phyloP scores from a whole-genome alignment of 2,329 filamentous ascomycete species.

The Fusarium goolgardi region DNA sequence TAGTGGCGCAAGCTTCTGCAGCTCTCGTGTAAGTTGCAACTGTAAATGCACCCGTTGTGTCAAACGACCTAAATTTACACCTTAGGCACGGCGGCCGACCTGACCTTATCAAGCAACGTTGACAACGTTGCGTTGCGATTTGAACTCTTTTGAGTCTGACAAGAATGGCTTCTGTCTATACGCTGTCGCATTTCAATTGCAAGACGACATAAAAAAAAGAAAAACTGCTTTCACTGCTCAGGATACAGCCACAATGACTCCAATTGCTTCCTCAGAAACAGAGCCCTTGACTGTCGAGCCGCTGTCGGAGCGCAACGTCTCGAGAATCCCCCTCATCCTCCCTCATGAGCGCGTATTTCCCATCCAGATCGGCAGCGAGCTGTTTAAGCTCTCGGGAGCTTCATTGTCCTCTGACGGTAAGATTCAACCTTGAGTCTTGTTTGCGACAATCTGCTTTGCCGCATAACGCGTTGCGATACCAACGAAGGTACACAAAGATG shows the following conservation, averaged over 20 bases:
- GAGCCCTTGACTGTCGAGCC: constrained; percentile 42
- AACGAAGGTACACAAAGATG: neutral
- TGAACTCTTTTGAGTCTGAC: constrained; percentile 13
- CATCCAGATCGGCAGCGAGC: constrained; percentile 77
- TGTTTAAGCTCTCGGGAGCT: constrained; percentile 79
- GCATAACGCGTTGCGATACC: neutral
- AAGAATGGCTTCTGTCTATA: constrained; percentile 34
- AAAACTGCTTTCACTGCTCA: neutral
- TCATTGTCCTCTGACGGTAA: constrained; percentile 78
- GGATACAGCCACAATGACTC: constrained; percentile 9
- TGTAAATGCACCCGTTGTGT: neutral
- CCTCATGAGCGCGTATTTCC: constrained; percentile 80
- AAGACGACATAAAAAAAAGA: neutral
- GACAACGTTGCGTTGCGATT: constrained; percentile 1
- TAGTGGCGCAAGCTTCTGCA: constrained; percentile 40
- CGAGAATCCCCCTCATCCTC: constrained; percentile 67
- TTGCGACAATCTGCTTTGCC: constrained; percentile 15
- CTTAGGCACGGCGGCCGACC: constrained; percentile 10
- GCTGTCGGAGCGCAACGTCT: constrained; percentile 51
- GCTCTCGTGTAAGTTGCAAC: constrained; percentile 21
- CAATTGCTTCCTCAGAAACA: constrained; percentile 47
- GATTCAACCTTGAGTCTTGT: constrained; percentile 39
- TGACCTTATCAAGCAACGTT: constrained; percentile 7
- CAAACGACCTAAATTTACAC: constrained; percentile 23
- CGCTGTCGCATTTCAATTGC: constrained; percentile 14